Evolutionary conservation across 2,329 filamentous ascomycete genomes (phyloP).

Genomic region (Trichoderma harzianum): DNA sequence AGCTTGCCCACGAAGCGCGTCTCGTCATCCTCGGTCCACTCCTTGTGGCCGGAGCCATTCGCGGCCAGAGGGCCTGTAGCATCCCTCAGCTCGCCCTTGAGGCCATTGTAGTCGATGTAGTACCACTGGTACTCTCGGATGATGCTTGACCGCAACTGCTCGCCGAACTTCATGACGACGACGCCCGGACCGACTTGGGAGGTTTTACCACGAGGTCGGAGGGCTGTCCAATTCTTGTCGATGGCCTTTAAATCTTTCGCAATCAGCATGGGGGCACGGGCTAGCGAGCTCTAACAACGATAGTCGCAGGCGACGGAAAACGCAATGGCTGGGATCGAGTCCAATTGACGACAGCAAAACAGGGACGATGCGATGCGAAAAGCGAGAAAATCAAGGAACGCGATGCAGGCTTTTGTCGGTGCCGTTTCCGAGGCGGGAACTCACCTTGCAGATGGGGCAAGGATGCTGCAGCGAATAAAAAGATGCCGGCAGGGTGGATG

Average conservation of each 20-base stretch:
- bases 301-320: neutral
- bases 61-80: constrained; percentile 52
- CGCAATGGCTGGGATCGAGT: neutral
- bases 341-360: neutral
- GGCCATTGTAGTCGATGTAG: constrained; percentile 95
- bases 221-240: constrained; percentile 41
- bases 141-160: constrained; percentile 91
- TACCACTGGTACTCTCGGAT: constrained; percentile 98
- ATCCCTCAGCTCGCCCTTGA: constrained; percentile 82
- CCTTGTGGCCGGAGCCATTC: constrained; percentile 46
- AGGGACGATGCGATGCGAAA: neutral
- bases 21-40: constrained; percentile 92
- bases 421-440: neutral
- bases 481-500: neutral
- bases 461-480: neutral
- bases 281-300: neutral
- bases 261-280: constrained; percentile 46
- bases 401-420: neutral
- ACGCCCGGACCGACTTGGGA: constrained; percentile 47
- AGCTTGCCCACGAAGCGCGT: constrained; percentile 80
- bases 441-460: neutral
- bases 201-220: constrained; percentile 25
- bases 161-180: constrained; percentile 80
- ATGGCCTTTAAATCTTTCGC: constrained; percentile 48
- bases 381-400: neutral